Conservation (phyloP, 2,329 filamentous ascomycete genomes). For the Pseudohalonectria lignicola region DNA sequence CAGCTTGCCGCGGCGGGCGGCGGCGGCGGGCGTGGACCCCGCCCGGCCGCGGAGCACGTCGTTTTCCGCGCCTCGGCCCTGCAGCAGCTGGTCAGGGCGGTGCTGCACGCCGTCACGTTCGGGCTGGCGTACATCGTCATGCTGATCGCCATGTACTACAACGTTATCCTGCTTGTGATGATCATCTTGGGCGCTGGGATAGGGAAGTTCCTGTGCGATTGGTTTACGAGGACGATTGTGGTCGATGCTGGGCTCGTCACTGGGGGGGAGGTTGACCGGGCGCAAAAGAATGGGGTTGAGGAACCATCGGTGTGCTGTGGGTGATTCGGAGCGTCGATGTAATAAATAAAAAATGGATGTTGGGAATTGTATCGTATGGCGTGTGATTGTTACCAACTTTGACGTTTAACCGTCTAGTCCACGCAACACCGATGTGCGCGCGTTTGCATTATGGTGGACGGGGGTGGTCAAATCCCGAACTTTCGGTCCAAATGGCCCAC, state of each 20-base stretch:
- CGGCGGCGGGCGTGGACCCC: slow-evolving; percentile 6
- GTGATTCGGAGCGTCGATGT: slow-evolving; percentile 8
- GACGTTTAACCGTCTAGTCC: no score
- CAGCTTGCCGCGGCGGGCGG: slow-evolving; percentile 1
- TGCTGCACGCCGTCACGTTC: slow-evolving; percentile 27
- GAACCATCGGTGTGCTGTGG: slow-evolving; percentile 37
- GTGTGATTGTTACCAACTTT: no score
- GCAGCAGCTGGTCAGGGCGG: slow-evolving; percentile 26
- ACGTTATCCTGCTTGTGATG: slow-evolving; percentile 31
- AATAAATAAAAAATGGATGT: not conserved
- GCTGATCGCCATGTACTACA: slow-evolving; percentile 34
- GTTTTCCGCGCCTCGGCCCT: slow-evolving; percentile 26
- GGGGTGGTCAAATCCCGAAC: no score
- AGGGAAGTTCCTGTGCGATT: slow-evolving; percentile 44
- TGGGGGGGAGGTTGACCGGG: slow-evolving; percentile 2
- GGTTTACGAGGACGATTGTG: slow-evolving; percentile 33
- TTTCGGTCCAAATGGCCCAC: no score
- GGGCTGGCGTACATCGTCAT: slow-evolving; percentile 32
- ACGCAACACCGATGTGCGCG: no score
- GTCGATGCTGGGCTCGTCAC: slow-evolving; percentile 13
- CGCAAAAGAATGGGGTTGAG: slow-evolving; percentile 21
- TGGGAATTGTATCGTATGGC: no score
- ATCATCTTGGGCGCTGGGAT: slow-evolving; percentile 35
- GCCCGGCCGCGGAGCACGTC: slow-evolving; percentile 9
- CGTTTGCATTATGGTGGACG: no score